A percentile compares a stretch with the other conserved stretches of the same genome.
Evolutionary conservation across 257 asterid genomes (phyloP).

Genomic region (Solanum chilense): DNA sequence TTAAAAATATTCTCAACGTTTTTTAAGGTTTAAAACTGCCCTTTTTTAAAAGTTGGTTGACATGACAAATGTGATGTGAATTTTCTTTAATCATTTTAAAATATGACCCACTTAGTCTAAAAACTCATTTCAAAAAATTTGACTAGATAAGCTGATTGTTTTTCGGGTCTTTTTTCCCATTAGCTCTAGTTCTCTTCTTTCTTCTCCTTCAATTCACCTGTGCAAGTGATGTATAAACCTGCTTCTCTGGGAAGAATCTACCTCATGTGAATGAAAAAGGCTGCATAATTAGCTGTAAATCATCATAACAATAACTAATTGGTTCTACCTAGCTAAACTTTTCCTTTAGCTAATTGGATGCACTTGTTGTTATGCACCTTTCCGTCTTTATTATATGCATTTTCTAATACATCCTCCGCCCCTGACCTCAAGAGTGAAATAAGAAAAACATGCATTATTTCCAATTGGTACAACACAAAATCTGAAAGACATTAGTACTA

Average conservation of each 20-base stretch:
- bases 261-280: not conserved
- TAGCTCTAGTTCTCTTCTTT: too few relatives aligned
- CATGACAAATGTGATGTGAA: too few relatives aligned
- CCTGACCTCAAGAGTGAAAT: not conserved
- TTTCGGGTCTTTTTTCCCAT: too few relatives aligned
- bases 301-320: not conserved
- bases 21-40: too few relatives aligned
- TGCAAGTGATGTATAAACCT: too few relatives aligned
- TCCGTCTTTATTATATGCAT: not conserved
- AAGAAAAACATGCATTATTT: not conserved
- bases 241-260: not conserved
- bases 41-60: too few relatives aligned
- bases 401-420: not conserved
- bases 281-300: not conserved
- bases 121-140: too few relatives aligned
- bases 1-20: too few relatives aligned
- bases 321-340: not conserved
- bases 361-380: not conserved
- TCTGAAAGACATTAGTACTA: not conserved
- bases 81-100: too few relatives aligned
- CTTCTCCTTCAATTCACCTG: constrained; percentile 9
- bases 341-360: not conserved
- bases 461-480: not conserved
- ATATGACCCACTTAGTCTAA: too few relatives aligned
- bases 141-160: too few relatives aligned